Evolutionary conservation across 208 protist species (phyloP).

Genomic region (Leptomonas pyrrhocoris): DNA sequence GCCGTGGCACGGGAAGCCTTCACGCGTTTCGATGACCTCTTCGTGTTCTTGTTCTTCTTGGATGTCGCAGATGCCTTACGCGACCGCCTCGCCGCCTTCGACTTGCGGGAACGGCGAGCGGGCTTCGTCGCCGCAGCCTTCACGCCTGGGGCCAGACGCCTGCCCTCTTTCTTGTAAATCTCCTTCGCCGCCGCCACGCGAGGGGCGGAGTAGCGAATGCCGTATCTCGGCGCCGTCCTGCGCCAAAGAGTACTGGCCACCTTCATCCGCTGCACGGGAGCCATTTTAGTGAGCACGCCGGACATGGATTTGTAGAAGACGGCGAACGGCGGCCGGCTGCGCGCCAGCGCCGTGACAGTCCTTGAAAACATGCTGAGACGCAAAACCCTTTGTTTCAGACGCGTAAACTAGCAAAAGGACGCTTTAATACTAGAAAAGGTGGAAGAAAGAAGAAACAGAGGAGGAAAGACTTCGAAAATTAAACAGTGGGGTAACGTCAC

Average conservation of each 20-base stretch:
- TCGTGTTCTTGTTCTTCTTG: conserved; percentile 9
- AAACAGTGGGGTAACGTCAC: too few species aligned
- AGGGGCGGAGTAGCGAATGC: conserved; percentile 20
- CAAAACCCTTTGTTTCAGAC: background rate
- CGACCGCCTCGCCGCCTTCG: background rate
- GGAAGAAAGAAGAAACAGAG: too few species aligned
- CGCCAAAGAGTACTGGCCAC: conserved; percentile 26
- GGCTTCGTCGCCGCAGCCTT: background rate
- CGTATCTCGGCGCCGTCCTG: conserved; percentile 22
- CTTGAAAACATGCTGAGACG: conserved; percentile 26
- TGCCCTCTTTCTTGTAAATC: conserved; percentile 18
- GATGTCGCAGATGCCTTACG: background rate
- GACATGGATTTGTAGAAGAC: conserved; percentile 31
- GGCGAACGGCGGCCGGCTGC: conserved; percentile 30
- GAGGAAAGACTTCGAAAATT: too few species aligned
- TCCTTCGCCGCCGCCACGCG: conserved; percentile 22
- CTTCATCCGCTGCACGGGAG: conserved; percentile 14
- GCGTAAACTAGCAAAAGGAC: background rate
- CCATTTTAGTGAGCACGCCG: background rate
- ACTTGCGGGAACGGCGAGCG: background rate
- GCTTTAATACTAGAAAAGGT: too few species aligned
- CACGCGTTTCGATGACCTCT: background rate
- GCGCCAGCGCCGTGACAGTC: conserved; percentile 23
- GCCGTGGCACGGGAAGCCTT: background rate
- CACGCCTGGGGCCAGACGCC: background rate